A percentile compares a stretch with the other conserved stretches of the same genome.
Conservation (phyloP, 1,284 basidiomycete species). For the Ustilago trichophora region DNA sequence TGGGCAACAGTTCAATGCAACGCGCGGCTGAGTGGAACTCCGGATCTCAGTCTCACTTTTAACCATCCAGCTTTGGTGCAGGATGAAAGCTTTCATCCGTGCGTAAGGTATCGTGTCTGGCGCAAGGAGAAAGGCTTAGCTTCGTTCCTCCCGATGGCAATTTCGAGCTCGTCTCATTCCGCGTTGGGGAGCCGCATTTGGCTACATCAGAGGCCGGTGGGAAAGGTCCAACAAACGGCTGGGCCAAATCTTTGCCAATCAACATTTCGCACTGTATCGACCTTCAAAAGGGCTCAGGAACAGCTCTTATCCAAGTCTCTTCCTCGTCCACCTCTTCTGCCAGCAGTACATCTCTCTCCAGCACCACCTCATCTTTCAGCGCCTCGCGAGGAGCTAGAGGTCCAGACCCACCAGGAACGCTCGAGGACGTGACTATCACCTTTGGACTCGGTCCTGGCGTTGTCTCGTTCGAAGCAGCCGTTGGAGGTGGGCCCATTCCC, state of each 20-base stretch:
- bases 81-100: slow-evolving; percentile 88
- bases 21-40: slow-evolving; percentile 66
- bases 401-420: slow-evolving; percentile 7
- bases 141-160: slow-evolving; percentile 61
- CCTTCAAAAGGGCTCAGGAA: slow-evolving; percentile 17
- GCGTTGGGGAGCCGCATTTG: slow-evolving; percentile 66
- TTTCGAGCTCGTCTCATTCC: slow-evolving; percentile 48
- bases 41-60: slow-evolving; percentile 50
- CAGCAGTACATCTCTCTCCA: slow-evolving; percentile 1
- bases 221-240: slow-evolving; percentile 31
- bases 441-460: slow-evolving; percentile 50
- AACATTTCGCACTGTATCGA: slow-evolving; percentile 18
- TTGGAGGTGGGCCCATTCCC: slow-evolving; percentile 21
- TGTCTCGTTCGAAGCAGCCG: slow-evolving; percentile 48
- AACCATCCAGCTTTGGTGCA: slow-evolving; percentile 73
- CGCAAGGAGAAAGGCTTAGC: slow-evolving; percentile 37
- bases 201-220: slow-evolving; percentile 1
- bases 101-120: slow-evolving; percentile 83
- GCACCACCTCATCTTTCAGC: neutral
- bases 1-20: slow-evolving; percentile 48
- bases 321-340: slow-evolving; percentile 7
- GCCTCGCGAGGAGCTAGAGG: slow-evolving; percentile 1
- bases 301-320: slow-evolving; percentile 23
- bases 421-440: slow-evolving; percentile 50
- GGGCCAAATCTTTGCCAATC: slow-evolving; percentile 16